Evolutionary conservation across 176 grass and related monocot species (phyloP).

Genomic region (Hordeum vulgare): MorexV3_pseudomolecules_assembly NC_058522.1:269558273-269558772

Average conservation of each 20-base stretch:
- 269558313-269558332: neutral
- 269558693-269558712: neutral
- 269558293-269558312: constrained; percentile 20
- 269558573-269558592: neutral
- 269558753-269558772: neutral
- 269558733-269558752: neutral
- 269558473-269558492: constrained; percentile 77
- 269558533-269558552: neutral
- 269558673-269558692: constrained; percentile 10
- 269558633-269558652: neutral
- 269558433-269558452: constrained; percentile 80
- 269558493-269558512: constrained; percentile 43
- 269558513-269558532: neutral
- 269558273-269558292: constrained; percentile 86
- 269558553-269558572: neutral
- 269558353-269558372: neutral
- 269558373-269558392: neutral
- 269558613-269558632: neutral
- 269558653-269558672: constrained; percentile 42
- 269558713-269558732: neutral
- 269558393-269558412: neutral
- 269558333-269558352: constrained; percentile 34
- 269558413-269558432: constrained; percentile 16
- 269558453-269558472: neutral
- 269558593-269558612: neutral